Evolutionary conservation across 106 monocot species (phyloP).

Genomic region (Acanthochlamys bracteata): DNA sequence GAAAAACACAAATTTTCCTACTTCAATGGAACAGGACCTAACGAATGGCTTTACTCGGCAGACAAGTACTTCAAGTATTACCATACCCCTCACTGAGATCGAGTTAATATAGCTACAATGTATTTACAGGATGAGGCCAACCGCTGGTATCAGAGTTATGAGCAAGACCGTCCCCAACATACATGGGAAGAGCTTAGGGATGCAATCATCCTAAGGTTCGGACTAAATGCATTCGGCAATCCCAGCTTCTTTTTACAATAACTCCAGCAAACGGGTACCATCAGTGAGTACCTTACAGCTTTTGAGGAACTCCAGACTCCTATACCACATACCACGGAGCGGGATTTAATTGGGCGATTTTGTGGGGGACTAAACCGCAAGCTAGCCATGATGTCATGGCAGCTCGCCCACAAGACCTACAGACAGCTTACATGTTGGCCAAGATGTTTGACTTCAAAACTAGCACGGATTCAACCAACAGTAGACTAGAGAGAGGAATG

Average conservation of each 20-base stretch:
- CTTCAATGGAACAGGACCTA: too few relatives aligned
- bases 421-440: background rate
- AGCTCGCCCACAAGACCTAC: background rate
- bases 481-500: too few relatives aligned
- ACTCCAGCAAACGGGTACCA: background rate
- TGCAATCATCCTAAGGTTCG: background rate
- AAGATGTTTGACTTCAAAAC: background rate
- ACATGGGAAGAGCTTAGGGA: background rate
- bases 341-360: background rate
- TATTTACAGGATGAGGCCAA: too few relatives aligned
- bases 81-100: too few relatives aligned
- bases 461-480: background rate
- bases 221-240: background rate
- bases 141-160: too few relatives aligned
- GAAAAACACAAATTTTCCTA: too few relatives aligned
- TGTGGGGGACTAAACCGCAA: background rate
- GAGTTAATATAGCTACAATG: too few relatives aligned
- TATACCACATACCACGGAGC: background rate
- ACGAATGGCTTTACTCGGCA: too few relatives aligned
- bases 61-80: too few relatives aligned
- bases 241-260: background rate
- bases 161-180: too few relatives aligned
- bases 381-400: background rate
- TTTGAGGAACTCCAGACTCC: background rate
- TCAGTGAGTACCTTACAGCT: background rate